Base-by-base conservation (phyloP, 2,329 filamentous ascomycete species). In the Xylariaceae sp. region DNA sequence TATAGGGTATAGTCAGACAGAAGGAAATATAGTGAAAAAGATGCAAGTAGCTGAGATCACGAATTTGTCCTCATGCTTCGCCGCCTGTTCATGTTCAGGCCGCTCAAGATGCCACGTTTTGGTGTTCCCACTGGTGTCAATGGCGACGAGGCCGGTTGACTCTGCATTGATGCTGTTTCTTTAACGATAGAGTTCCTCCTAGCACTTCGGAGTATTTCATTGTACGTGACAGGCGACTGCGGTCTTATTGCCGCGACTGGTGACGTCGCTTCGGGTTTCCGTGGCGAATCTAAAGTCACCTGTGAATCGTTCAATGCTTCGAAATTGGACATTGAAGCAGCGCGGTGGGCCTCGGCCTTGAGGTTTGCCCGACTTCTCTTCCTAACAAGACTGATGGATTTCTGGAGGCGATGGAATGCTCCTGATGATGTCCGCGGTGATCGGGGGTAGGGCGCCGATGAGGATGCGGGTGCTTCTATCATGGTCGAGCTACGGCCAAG, bases 361-460 rank as follows among this genome's bases (percentile, higher is more conserved):
- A 82, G 68, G 19, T 69, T 68, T 7, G 76, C 75, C 47, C 72
- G 71, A 68, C 78, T 82, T 55, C 76, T 73, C 71, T 80, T 81
- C 60, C 74, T 72, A 43, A 75, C 75, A 30, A 83, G 67, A 57
- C 72, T 80, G 39, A 82, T 66, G 3, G 78, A 78, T 58, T 76
- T 74, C 11, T 69, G 66, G 12, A 75, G 64, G 30, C 70, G 68
- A 60, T 75, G 78, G 53, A 82, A 71, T 48, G 81, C 68, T 31
- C 68, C 67, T 1, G 73, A 73, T 1, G 75, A 71, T 2, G 74
- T 74, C 63, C 65, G 74, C 18, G 75, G 71, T 3, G 70, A 63
- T 54, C 70, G 69, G 6, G 64, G 61, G 9, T 59, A 62, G 44
- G 38, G 40, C 15, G 61, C 62, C 9, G 59, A 46, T 18, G 60